Evolutionary conservation across 139 green algal species (phyloP), one percentile per base, ranked within the genome.

Genomic region (Chlorella sp.): DNA sequence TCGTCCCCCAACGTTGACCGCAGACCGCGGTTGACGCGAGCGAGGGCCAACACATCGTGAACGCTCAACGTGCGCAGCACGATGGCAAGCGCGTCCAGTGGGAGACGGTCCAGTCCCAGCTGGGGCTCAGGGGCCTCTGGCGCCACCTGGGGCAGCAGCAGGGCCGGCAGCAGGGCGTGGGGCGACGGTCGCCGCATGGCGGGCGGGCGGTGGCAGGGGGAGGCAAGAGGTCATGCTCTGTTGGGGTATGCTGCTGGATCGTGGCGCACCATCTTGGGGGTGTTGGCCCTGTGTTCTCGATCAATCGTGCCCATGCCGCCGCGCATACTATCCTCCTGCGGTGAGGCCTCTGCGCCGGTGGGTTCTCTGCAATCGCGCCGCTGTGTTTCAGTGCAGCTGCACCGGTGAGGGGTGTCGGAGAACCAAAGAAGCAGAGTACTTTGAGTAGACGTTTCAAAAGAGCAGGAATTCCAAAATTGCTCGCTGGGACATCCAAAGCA

Each of bases 1-100:
- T 84, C 78, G 36, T 84, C 73, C n/a, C 74, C n/a, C 38, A 65
- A 72, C 8, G 53, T 43, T 15, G 21, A 11, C 14, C 74, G n/a
- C n/a, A 84, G 23, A 1, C 9, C 33, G 3, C 21, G 35, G 65
- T 38, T 73, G 29, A 64, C 40, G 25, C 36, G 27, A 0, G 40
- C 31, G 17, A 68, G 35, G 45, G 63, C 50, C 4, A 42, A 17
- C 9, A 84, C 66, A 51, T 81, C 79, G 1, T n/a, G 9, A 5
- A 74, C 15, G 73, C 45, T 66, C 19, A 77, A 45, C 19, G 67
- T 9, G 31, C 63, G 68, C 48, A 62, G 31, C 15, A 68, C 9
- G n/a, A 41, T 6, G 17, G 65, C 65, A n/a, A 81, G 40, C n/a
- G 56, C 66, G 36, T 81, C 75, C 19, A 45, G 46, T 36, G 75